These are phyloP conservation scores for Euphrasia confusa DNA, from an alignment of 257 asterid genomes.

Conservation along the genomic window DNA sequence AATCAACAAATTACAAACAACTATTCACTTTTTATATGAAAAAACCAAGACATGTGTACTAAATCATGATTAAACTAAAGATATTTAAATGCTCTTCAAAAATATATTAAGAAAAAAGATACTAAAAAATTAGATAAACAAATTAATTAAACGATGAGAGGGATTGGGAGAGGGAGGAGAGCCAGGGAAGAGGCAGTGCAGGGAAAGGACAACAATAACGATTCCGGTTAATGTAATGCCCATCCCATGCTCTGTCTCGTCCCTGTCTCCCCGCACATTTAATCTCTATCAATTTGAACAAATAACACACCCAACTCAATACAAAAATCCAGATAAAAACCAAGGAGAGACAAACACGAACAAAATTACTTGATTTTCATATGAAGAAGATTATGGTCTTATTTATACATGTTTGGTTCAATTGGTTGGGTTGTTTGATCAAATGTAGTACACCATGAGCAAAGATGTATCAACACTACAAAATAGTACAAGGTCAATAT, in stretches of 20 bases:
- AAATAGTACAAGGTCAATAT: too few relatives aligned
- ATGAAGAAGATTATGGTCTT: neutral
- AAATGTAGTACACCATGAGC: neutral
- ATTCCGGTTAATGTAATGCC: neutral
- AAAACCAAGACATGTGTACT: too few relatives aligned
- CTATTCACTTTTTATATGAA: too few relatives aligned
- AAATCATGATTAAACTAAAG: too few relatives aligned
- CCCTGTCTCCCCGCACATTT: neutral
- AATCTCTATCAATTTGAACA: neutral
- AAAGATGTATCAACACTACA: too few relatives aligned
- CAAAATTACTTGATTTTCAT: too few relatives aligned
- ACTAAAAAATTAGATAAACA: too few relatives aligned
- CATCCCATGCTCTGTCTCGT: neutral
- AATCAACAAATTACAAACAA: too few relatives aligned
- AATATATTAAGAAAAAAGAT: too few relatives aligned
- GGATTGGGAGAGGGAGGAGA: neutral
- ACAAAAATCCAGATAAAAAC: neutral
- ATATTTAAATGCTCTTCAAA: too few relatives aligned
- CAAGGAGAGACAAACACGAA: neutral
- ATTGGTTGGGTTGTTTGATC: neutral
- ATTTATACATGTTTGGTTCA: neutral
- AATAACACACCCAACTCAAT: neutral
- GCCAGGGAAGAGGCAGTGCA: constrained; percentile 7
- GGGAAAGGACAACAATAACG: neutral
- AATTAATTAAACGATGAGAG: too few relatives aligned